Percentiles rank a stretch among this genome's conserved stretches.
These are phyloP conservation scores for Pseudogymnoascus sp. DNA, from an alignment of 2,329 filamentous ascomycete species.

Conservation along the genomic window DNA sequence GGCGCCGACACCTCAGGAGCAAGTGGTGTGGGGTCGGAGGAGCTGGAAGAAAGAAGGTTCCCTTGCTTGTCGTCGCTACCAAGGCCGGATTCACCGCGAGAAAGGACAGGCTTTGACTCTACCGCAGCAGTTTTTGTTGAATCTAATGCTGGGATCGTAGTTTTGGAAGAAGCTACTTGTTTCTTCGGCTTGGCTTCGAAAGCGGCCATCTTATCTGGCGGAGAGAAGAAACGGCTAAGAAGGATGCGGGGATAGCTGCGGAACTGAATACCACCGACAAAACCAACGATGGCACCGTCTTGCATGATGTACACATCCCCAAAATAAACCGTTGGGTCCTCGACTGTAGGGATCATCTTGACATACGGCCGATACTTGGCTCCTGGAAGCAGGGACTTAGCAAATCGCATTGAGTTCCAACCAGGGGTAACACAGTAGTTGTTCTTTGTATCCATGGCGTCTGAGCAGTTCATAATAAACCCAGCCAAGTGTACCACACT, in stretches of 20 bases:
- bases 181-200: not conserved
- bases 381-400: constrained; percentile 16
- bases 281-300: constrained; percentile 27
- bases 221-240: constrained; percentile 34
- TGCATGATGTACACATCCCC: constrained; percentile 33
- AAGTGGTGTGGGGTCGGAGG: not conserved
- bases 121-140: not conserved
- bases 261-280: constrained; percentile 31
- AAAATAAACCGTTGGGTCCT: constrained; percentile 23
- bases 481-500: constrained; percentile 16
- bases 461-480: constrained; percentile 20
- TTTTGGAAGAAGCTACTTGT: not conserved
- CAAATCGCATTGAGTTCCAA: constrained; percentile 22
- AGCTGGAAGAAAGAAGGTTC: constrained; percentile 54
- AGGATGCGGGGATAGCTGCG: constrained; percentile 30
- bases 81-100: not conserved
- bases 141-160: not conserved
- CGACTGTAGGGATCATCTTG: constrained; percentile 25
- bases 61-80: constrained; percentile 45
- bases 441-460: constrained; percentile 21
- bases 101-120: not conserved
- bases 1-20: not conserved
- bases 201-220: constrained; percentile 22
- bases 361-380: constrained; percentile 21
- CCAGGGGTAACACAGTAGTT: constrained; percentile 23